phyloP scores from a whole-genome alignment of 2,329 filamentous ascomycete species.

The Zymoseptoria brevis region DNA sequence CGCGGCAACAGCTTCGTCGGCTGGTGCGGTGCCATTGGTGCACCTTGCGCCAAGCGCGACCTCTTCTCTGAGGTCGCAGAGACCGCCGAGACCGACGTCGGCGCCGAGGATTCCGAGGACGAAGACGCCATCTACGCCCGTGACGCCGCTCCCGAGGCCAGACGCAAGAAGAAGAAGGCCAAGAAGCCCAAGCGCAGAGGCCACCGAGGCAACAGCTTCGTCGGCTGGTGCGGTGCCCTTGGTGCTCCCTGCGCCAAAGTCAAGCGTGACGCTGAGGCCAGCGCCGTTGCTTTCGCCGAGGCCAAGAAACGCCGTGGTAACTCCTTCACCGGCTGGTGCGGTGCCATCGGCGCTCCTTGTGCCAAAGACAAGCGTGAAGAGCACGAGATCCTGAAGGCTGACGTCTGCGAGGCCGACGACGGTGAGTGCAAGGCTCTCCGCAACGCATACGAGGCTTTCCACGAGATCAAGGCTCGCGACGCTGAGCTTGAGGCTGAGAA shows the following conservation, averaged over 20 bases:
- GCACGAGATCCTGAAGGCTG: slow-evolving; percentile 8
- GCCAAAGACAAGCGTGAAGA: slow-evolving; percentile 13
- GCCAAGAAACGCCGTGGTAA: not conserved
- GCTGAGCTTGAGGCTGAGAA: slow-evolving; percentile 5
- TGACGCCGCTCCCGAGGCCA: not conserved
- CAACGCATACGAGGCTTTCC: slow-evolving; percentile 21
- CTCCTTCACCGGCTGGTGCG: not conserved
- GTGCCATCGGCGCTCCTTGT: slow-evolving; percentile 5
- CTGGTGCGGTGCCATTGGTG: slow-evolving; percentile 33
- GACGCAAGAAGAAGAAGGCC: slow-evolving; percentile 2
- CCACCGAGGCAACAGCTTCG: slow-evolving; percentile 2
- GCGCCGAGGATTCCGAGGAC: slow-evolving; percentile 31
- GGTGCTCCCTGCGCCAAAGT: slow-evolving; percentile 40
- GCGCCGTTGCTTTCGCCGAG: slow-evolving; percentile 33
- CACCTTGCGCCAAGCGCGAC: slow-evolving; percentile 30
- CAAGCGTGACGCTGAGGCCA: slow-evolving; percentile 30
- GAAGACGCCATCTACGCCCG: slow-evolving; percentile 30
- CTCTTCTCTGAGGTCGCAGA: slow-evolving; percentile 33
- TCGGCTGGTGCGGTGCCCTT: slow-evolving; percentile 32
- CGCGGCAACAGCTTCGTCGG: slow-evolving; percentile 6
- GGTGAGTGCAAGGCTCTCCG: slow-evolving; percentile 23
- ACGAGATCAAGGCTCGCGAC: slow-evolving; percentile 20
- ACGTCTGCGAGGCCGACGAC: slow-evolving; percentile 12
- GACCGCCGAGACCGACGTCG: slow-evolving; percentile 40
- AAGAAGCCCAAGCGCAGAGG: slow-evolving; percentile 10